phyloP scores from a whole-genome alignment of 2,329 filamentous ascomycete species.

The Aspergillus clavatus region DNA sequence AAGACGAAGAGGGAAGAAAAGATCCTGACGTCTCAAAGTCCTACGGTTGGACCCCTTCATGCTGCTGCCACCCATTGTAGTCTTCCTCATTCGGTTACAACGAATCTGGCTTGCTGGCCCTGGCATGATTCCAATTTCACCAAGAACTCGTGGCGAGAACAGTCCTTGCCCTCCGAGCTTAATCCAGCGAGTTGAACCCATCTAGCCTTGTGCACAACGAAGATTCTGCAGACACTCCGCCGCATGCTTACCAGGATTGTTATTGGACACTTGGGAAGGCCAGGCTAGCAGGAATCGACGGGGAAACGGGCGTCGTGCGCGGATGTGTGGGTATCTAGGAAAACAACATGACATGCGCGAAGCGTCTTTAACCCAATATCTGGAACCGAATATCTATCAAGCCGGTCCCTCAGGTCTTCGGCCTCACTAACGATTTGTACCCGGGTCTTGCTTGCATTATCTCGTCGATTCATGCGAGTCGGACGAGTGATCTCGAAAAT shows the following conservation, averaged over 20 bases:
- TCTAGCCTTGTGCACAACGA: constrained; percentile 18
- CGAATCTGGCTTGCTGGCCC: constrained; percentile 21
- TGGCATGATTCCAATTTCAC: constrained; percentile 24
- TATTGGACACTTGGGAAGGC: constrained; percentile 18
- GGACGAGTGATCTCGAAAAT: not conserved
- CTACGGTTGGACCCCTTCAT: constrained; percentile 24
- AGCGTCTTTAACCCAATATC: constrained; percentile 9
- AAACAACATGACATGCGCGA: constrained; percentile 15
- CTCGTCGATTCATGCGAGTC: not conserved
- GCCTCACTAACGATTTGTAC: not conserved
- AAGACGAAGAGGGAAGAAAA: constrained; percentile 2
- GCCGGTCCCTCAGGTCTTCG: constrained; percentile 13
- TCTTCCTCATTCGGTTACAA: constrained; percentile 11
- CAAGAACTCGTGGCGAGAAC: constrained; percentile 28
- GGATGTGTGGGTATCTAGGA: constrained; percentile 10
- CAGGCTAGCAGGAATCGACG: constrained; percentile 18
- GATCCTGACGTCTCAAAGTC: constrained; percentile 9
- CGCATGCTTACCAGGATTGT: constrained; percentile 21
- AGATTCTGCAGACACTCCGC: constrained; percentile 24
- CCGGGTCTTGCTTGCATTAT: not conserved
- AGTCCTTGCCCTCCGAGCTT: constrained; percentile 20
- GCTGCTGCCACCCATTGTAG: constrained; percentile 23
- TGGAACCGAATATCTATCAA: constrained; percentile 24
- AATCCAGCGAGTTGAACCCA: constrained; percentile 19
- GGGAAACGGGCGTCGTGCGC: constrained; percentile 16